Conservation (phyloP, 495 filamentous ascomycete species). For the Elasticomyces elasticus region DNA sequence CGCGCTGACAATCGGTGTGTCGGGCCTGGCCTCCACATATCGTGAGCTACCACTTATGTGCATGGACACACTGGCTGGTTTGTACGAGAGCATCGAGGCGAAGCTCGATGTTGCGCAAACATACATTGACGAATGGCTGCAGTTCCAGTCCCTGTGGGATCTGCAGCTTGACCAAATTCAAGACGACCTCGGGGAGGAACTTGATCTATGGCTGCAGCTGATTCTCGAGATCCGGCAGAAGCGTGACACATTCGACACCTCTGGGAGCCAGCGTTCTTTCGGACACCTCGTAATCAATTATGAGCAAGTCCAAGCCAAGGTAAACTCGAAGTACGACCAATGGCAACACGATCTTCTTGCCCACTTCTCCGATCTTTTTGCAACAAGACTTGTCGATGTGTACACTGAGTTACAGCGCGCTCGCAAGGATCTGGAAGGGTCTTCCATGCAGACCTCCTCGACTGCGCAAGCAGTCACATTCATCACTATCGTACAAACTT, state of each 20-base stretch:
- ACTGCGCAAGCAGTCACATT: constrained; percentile 95
- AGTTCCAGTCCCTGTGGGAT: constrained; percentile 98
- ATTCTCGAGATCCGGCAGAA: constrained; percentile 92
- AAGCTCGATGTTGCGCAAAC: constrained; percentile 63
- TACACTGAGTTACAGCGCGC: constrained; percentile 82
- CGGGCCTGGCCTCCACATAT: constrained; percentile 57
- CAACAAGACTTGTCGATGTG: constrained; percentile 81
- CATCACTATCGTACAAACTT: constrained; percentile 94
- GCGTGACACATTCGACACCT: constrained; percentile 88
- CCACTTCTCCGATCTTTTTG: constrained; percentile 82
- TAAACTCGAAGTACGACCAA: constrained; percentile 97
- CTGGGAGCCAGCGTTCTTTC: constrained; percentile 80
- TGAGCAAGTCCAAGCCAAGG: constrained; percentile 93
- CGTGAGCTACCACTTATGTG: constrained; percentile 77
- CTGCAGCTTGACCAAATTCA: constrained; percentile 91
- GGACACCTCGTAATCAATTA: constrained; percentile 92
- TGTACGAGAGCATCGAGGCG: constrained; percentile 69
- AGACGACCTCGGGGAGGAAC: constrained; percentile 77
- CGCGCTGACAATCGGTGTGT: constrained; percentile 57
- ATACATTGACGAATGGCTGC: constrained; percentile 95
- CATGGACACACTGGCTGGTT: constrained; percentile 60
- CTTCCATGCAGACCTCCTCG: constrained; percentile 81
- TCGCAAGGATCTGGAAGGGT: constrained; percentile 74
- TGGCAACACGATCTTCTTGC: constrained; percentile 96
- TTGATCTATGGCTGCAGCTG: constrained; percentile 84